Evolutionary conservation across 2,329 filamentous ascomycete species (phyloP), one percentile per base, ranked within the genome.

Genomic region (Gliomastix tumulicola): DNA sequence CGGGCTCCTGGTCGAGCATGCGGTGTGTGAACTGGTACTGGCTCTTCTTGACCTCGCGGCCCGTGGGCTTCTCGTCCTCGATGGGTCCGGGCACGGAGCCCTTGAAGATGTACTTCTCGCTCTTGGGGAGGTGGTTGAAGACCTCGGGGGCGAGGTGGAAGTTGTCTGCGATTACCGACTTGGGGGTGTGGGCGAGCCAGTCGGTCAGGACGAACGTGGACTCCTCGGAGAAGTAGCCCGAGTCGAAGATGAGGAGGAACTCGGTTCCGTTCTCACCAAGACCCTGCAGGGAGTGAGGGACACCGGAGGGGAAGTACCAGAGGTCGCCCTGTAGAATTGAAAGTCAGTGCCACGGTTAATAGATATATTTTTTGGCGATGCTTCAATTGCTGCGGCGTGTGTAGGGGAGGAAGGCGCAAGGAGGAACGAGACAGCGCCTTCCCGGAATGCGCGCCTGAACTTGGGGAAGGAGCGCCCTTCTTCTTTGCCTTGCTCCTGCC

Each of bases 221-320:
- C 42, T 75, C 71, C 45, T 75, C 71, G 1, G 70, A 74, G 42
- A 76, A 75, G 37, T 51, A 48, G 10, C 71, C 66, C 34, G 67
- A 62, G 42, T 71, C 68, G 28, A 71, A 71, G 40, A 70, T 63
- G 41, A 70, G 56, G 12, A 70, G 56, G 35, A 69, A 69, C 48
- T 69, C 65, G 31, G 64, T 68, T 32, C 66, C 84, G 32, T 84
- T 81, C 19, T 71, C 65, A 30, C 75, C 70, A 2, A 88, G 63
- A 0, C 82, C 84, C 57, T 88, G 84, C 3, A 89, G 72, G 0
- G 82, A 86, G 56, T 89, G 84, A 10, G 84, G 84, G 22, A 88
- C 73, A 7, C 84, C 84, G 10, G 79, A 77, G 17, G 84, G 84
- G 60, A 89, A 89, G 50, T 86, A 89, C 84, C 83, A 89, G 7